Evolutionary conservation across 164 flowering plant species (phyloP).

Genomic region (Piper betle): DNA sequence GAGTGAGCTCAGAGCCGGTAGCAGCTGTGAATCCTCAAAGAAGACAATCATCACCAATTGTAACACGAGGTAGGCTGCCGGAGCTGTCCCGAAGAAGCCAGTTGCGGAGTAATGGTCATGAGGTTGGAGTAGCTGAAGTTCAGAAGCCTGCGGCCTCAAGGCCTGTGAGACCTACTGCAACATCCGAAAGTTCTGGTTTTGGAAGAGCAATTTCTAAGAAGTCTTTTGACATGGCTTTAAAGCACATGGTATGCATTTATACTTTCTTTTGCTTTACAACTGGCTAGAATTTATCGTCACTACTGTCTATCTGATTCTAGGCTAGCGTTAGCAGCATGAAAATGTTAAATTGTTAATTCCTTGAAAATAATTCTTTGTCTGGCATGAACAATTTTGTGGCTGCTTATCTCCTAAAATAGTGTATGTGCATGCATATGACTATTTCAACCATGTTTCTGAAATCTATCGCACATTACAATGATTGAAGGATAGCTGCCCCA

Average conservation of each 20-base stretch:
- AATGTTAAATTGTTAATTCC: neutral
- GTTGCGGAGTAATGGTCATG: constrained; percentile 36
- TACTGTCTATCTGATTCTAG: neutral
- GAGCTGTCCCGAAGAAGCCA: constrained; percentile 42
- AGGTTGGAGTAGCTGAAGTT: constrained; percentile 26
- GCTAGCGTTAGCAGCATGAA: too few relatives aligned
- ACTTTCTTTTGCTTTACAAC: neutral
- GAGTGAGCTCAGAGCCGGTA: constrained; percentile 34
- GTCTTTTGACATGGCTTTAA: constrained; percentile 91
- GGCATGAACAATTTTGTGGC: too few relatives aligned
- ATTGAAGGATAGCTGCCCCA: too few relatives aligned
- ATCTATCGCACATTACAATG: too few relatives aligned
- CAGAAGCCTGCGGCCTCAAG: constrained; percentile 30
- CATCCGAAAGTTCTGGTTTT: constrained; percentile 57
- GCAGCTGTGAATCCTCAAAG: constrained; percentile 28
- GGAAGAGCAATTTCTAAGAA: constrained; percentile 90
- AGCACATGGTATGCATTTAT: constrained; percentile 66
- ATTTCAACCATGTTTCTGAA: too few relatives aligned
- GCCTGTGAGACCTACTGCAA: constrained; percentile 33
- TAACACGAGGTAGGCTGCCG: constrained; percentile 51
- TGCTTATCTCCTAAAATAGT: too few relatives aligned
- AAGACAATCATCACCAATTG: constrained; percentile 50
- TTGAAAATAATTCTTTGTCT: too few relatives aligned
- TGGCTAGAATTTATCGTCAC: too few relatives aligned
- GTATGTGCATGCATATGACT: too few relatives aligned